Conservation (phyloP, 2,329 filamentous ascomycete genomes). For the Ophiostoma perfectum region DNA sequence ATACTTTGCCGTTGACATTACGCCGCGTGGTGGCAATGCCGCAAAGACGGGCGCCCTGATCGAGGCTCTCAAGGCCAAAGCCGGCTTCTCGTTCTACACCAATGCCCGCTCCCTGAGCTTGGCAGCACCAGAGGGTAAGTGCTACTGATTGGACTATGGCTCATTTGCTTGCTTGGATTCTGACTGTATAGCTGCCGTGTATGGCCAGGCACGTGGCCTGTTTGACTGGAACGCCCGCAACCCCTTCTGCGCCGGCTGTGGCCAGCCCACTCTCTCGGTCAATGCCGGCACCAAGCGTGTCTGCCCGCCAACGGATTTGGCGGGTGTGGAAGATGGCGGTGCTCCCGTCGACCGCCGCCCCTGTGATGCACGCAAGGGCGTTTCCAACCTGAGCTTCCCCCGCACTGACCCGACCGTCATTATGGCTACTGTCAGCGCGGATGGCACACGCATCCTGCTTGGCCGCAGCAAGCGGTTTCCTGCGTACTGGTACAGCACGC, state of each 20-base stretch:
- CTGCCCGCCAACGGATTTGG: constrained; percentile 66
- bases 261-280: constrained; percentile 70
- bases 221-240: constrained; percentile 94
- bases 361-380: constrained; percentile 74
- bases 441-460: constrained; percentile 72
- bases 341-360: constrained; percentile 53
- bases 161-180: neutral
- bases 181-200: constrained; percentile 65
- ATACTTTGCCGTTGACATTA: constrained; percentile 86
- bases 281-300: constrained; percentile 76
- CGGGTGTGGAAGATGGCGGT: constrained; percentile 41
- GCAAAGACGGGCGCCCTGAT: constrained; percentile 54
- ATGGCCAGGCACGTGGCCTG: constrained; percentile 79
- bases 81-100: constrained; percentile 59
- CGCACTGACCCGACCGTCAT: constrained; percentile 94
- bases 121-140: constrained; percentile 44
- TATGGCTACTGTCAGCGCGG: constrained; percentile 79
- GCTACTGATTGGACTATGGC: neutral
- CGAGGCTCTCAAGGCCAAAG: constrained; percentile 48
- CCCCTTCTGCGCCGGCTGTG: constrained; percentile 86
- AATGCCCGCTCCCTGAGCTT: constrained; percentile 46
- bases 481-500: constrained; percentile 76
- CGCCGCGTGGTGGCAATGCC: constrained; percentile 58
- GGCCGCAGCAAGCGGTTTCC: constrained; percentile 84
- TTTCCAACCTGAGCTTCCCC: constrained; percentile 90